These are phyloP conservation scores for Ustulina deusta DNA, from an alignment of 2,329 filamentous ascomycete genomes.

Conservation along the genomic window DNA sequence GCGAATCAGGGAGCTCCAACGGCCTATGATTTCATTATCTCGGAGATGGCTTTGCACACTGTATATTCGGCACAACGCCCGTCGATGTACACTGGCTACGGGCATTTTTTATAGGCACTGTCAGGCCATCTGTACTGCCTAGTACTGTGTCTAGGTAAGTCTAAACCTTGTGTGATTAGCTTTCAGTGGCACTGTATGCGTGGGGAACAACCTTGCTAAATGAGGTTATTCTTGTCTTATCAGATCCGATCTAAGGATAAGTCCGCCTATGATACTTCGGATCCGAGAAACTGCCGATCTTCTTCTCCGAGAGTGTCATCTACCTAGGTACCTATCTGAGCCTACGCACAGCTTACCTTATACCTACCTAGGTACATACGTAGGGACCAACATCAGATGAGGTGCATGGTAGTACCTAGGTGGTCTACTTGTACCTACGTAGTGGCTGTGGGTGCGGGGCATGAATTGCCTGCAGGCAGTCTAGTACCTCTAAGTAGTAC, in stretches of 20 bases:
- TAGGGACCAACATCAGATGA: neutral
- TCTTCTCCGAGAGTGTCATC: conserved; percentile 24
- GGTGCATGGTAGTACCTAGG: neutral
- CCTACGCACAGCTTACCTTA: neutral
- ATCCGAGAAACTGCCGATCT: conserved; percentile 28
- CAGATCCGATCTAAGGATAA: conserved; percentile 34
- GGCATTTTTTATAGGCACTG: neutral
- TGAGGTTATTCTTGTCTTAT: conserved; percentile 34
- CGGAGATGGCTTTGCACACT: conserved; percentile 44
- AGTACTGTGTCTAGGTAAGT: conserved; percentile 1
- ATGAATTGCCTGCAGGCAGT: too few relatives aligned
- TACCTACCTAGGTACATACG: neutral
- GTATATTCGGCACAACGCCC: too few relatives aligned
- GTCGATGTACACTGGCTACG: neutral
- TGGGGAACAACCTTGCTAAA: neutral
- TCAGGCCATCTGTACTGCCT: neutral
- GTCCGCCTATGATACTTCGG: conserved; percentile 6
- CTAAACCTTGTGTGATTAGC: neutral
- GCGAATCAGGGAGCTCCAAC: conserved; percentile 49
- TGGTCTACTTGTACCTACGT: too few relatives aligned
- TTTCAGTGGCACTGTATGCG: neutral
- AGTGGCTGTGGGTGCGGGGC: too few relatives aligned
- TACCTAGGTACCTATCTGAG: neutral
- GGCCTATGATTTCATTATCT: conserved; percentile 50
- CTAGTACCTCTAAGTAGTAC: too few relatives aligned